Evolutionary conservation across 192 early-diverging fungal species (phyloP), one percentile per base, ranked within the genome.

Genomic region (Dissophora ornata): DNA sequence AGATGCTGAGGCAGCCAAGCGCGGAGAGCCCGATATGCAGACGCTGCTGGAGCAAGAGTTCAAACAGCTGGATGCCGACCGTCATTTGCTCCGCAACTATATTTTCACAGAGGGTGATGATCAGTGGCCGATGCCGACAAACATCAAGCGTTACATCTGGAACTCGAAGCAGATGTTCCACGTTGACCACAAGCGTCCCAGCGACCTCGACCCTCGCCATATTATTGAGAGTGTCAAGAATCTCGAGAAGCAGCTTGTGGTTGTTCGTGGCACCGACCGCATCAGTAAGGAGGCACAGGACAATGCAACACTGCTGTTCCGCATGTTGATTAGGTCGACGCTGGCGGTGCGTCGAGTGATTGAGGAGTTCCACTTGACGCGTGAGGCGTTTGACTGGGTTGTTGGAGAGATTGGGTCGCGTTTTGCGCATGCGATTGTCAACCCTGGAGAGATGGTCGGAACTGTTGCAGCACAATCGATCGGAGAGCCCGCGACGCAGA

Each of bases 401-500:
- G 67, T 99, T 36, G 95, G 95, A 11, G 97, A 98, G 78, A 95
- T 98, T 70, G 91, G 94, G 80, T 88, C 88, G 9, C 86, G 96
- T 21, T 99, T 98, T 81, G 91, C 92, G 79, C 92, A 90, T 52
- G 88, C 96, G 26, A 86, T 95, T 56, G 96, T 97, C 30, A 91
- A 94, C 61, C 93, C 96, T 1, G 95, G 96, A 40, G 97, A 99
- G 85, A 98, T 98, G 95, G 96, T 99, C 16, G 97, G 97, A 34
- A 94, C 93, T 15, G 85, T 99, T 62, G 96, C 97, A 24, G 97
- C 97, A 16, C 97, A 99, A 81, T 97, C 96, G 22, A 98, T 99
- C 82, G 97, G 97, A 81, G 97, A 99, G 82, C 97, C 97, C 32
- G 95, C 96, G 3, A 99, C 97, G 44, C 97, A 99, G 79, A 99